Base-by-base conservation (phyloP, 1,284 basidiomycete genomes). In the Ceratobasidium sp. region DNA sequence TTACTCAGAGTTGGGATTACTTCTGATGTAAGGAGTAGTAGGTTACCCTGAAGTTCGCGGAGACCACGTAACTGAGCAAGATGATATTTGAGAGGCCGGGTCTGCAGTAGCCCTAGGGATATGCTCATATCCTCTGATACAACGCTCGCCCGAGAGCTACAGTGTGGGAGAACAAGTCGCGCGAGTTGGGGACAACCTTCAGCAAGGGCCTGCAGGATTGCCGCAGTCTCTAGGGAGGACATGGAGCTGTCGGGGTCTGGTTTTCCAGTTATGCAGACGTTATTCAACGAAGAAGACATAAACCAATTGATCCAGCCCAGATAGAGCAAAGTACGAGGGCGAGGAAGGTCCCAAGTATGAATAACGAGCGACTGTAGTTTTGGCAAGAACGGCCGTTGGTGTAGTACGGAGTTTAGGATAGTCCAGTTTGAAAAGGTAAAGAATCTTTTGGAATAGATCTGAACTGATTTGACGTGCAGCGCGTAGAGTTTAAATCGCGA, bases 401-500 rank as follows among this genome's bases (percentile, higher is more conserved):
- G 33, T 3, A 50, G 48, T 20, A 50, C 48, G 20, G 48, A 50
- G 48, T 50, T 50, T 20, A 50, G 48, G 17, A 20, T 17, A 17
- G 3, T 20, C 48, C 48, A 50, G 17, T 50, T 20, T 20, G 17
- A 20, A 17, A 50, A 3, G 2, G 40, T 15, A 62, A 62, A 62
- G 15, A 15, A 40, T 9, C 28, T 15, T 3, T 40, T 7, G 28
- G 2, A 6, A 40, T 62, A 62, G 40, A 62, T 33, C 10, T 62
- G 12, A 3, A 62, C 17, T 4, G 40, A 20, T 17, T 62, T 62
- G 28, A 62, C 59, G 33, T 17, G 40, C 17, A 33, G 59, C 28
- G 59, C 26, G 40, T 62, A 62, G 17, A 62, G 40, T 13, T 62
- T 40, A 62, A 62, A 62, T 38, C 59, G 59, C 5, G 59, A 33